These are phyloP conservation scores for Aspergillus pseudoterreus DNA, from an alignment of 2,329 filamentous ascomycete genomes.

Conservation along the genomic window DNA sequence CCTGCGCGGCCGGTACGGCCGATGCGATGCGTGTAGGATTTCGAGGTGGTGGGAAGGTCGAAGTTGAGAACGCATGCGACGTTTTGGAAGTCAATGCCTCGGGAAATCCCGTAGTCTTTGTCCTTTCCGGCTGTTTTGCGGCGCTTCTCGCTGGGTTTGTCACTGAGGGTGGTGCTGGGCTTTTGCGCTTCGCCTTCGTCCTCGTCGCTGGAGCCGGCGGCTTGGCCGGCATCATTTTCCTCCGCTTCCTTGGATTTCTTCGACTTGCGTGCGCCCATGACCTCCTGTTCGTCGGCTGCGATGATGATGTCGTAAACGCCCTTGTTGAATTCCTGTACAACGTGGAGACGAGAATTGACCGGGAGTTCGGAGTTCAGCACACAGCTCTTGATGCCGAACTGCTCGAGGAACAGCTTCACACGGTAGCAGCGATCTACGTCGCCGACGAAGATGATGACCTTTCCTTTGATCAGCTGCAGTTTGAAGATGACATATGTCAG, in stretches of 20 bases:
- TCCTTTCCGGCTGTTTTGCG: slow-evolving; percentile 67
- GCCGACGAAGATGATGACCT: slow-evolving; percentile 78
- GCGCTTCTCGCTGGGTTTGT: slow-evolving; percentile 58
- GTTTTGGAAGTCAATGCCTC: slow-evolving; percentile 95
- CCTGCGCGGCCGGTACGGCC: slow-evolving; percentile 89
- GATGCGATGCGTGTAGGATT: slow-evolving; percentile 95
- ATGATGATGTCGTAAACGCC: slow-evolving; percentile 98
- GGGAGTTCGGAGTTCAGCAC: slow-evolving; percentile 93
- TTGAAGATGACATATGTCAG: slow-evolving; percentile 93
- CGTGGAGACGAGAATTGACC: slow-evolving; percentile 87
- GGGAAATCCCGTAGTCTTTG: slow-evolving; percentile 89
- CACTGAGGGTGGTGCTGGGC: slow-evolving; percentile 26
- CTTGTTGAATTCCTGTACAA: slow-evolving; percentile 96
- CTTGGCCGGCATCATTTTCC: slow-evolving; percentile 23
- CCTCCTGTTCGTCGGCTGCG: slow-evolving; percentile 85
- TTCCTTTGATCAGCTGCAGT: slow-evolving; percentile 87
- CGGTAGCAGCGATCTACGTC: slow-evolving; percentile 89
- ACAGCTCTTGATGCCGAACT: slow-evolving; percentile 91
- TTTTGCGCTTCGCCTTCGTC: slow-evolving; percentile 30
- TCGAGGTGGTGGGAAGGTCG: slow-evolving; percentile 81
- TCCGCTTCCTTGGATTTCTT: slow-evolving; percentile 28
- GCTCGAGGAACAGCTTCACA: slow-evolving; percentile 90
- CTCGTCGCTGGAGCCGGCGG: slow-evolving; percentile 37
- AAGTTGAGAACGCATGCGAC: slow-evolving; percentile 96
- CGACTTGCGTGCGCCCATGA: slow-evolving; percentile 57